These are phyloP conservation scores for Syncephalastrum sp. DNA, from an alignment of 371 early-diverging fungal species.

Conservation along the genomic window DNA sequence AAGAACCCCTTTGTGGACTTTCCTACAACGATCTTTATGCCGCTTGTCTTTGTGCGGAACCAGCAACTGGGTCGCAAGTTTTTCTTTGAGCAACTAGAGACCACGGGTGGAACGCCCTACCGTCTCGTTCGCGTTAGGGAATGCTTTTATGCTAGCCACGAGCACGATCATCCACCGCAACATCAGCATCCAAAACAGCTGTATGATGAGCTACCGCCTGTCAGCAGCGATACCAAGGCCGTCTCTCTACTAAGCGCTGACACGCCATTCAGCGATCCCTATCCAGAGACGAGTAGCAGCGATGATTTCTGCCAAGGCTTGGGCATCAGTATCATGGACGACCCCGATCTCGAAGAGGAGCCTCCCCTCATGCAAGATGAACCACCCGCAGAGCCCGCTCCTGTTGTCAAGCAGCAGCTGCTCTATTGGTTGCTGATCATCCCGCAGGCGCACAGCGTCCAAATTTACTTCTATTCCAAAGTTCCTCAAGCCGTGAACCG, in stretches of 20 bases:
- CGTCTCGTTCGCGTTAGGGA: slow-evolving; percentile 54
- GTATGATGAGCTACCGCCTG: too few relatives aligned
- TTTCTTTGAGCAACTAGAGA: slow-evolving; percentile 61
- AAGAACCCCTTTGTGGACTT: slow-evolving; percentile 69
- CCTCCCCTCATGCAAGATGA: slow-evolving; percentile 2
- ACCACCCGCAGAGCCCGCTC: background rate
- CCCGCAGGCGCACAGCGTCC: slow-evolving; percentile 54
- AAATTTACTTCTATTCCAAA: slow-evolving; percentile 74
- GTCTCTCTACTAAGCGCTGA: background rate
- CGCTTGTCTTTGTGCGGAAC: slow-evolving; percentile 61
- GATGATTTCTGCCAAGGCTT: slow-evolving; percentile 49
- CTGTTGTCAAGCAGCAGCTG: slow-evolving; percentile 16
- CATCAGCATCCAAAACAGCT: background rate
- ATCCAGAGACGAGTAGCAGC: slow-evolving; percentile 2
- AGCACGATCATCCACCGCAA: too few relatives aligned
- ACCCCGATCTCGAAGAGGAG: slow-evolving; percentile 21
- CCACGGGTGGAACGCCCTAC: slow-evolving; percentile 48
- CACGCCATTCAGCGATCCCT: slow-evolving; percentile 3
- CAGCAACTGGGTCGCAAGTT: slow-evolving; percentile 47
- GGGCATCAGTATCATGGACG: slow-evolving; percentile 44
- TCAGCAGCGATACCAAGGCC: too few relatives aligned
- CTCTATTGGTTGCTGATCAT: slow-evolving; percentile 70
- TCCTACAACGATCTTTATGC: slow-evolving; percentile 61
- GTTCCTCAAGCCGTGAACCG: slow-evolving; percentile 54
- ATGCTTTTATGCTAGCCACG: slow-evolving; percentile 56